These are phyloP conservation scores for Tricholoma sp. DNA, from an alignment of 768 basidiomycete species.

Conservation along the genomic window DNA sequence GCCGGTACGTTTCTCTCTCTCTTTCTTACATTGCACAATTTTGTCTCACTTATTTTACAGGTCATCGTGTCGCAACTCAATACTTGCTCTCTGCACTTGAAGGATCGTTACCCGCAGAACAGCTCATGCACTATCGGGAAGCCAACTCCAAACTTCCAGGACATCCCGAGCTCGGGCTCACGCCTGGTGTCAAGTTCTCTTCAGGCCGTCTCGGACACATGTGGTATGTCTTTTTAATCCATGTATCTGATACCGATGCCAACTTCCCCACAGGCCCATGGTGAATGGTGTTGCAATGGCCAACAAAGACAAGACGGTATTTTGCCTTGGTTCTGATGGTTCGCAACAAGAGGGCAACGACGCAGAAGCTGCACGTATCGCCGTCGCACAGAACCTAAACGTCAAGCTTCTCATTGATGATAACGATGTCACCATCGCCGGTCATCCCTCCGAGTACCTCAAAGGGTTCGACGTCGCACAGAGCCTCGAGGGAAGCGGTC, in stretches of 20 bases:
- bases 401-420: conserved; percentile 87
- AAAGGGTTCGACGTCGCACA: conserved; percentile 67
- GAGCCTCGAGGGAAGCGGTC: conserved; percentile 77
- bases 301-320: conserved; percentile 69
- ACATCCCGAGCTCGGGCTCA: conserved; percentile 84
- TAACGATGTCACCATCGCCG: conserved; percentile 91
- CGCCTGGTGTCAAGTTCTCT: conserved; percentile 91
- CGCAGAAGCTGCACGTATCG: conserved; percentile 83
- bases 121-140: conserved; percentile 80
- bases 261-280: conserved; percentile 42
- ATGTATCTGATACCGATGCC: neutral
- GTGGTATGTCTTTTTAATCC: conserved; percentile 43
- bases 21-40: neutral
- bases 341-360: conserved; percentile 92
- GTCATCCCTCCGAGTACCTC: conserved; percentile 83
- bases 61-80: conserved; percentile 88
- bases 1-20: conserved; percentile 47
- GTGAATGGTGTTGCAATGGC: conserved; percentile 85
- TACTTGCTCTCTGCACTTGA: conserved; percentile 79
- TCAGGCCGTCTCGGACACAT: conserved; percentile 91
- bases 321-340: conserved; percentile 84
- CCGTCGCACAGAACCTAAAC: conserved; percentile 78
- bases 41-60: conserved; percentile 29
- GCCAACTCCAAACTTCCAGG: conserved; percentile 85
- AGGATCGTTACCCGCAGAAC: conserved; percentile 64